These are phyloP conservation scores for Bimuria novae-zelandiae DNA, from an alignment of 2,329 filamentous ascomycete genomes.

Conservation along the genomic window DNA sequence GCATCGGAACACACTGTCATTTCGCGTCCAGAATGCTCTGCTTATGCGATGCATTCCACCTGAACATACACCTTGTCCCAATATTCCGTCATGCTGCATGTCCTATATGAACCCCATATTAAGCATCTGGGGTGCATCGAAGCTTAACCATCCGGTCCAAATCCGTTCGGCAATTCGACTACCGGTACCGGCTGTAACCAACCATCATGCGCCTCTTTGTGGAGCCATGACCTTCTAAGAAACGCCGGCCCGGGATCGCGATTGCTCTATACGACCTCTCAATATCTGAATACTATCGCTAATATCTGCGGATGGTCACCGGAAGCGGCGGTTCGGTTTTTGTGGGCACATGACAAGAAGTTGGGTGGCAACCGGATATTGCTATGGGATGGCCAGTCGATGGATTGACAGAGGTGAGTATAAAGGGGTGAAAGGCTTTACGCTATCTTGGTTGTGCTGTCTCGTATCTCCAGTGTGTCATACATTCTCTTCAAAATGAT, in stretches of 20 bases:
- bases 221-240: constrained; percentile 25
- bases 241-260: constrained; percentile 26
- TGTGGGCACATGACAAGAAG: constrained; percentile 9
- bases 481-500: constrained; percentile 38
- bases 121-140: constrained; percentile 28
- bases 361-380: constrained; percentile 19
- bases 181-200: constrained; percentile 24
- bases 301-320: constrained; percentile 23
- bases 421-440: constrained; percentile 17
- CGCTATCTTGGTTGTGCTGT: neutral
- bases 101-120: constrained; percentile 23
- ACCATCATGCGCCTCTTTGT: constrained; percentile 21
- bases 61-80: constrained; percentile 4
- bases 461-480: neutral
- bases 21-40: constrained; percentile 17
- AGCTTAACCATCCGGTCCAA: constrained; percentile 16
- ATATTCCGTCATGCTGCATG: constrained; percentile 25
- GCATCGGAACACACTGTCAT: neutral
- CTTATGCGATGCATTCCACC: constrained; percentile 15
- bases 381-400: neutral
- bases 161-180: constrained; percentile 25
- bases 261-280: constrained; percentile 25
- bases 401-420: constrained; percentile 9
- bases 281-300: constrained; percentile 30
- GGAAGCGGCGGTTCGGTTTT: constrained; percentile 5